Conservation (phyloP, 805 yeast species). For the Tetrapisispora arboricola region DNA sequence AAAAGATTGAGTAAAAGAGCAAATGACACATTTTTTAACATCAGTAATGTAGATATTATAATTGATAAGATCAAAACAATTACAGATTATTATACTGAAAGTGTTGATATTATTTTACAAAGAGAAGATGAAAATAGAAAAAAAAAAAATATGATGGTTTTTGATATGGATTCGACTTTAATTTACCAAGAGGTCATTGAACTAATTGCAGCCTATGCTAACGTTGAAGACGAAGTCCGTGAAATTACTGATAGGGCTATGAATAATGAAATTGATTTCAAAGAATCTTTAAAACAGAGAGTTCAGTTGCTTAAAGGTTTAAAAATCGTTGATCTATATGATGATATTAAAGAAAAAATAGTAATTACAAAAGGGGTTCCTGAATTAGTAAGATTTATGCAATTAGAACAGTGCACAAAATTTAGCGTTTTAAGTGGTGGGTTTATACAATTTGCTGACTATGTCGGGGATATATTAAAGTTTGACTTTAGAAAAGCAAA, state of each 20-base stretch:
- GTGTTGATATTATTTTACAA: slow-evolving; percentile 20
- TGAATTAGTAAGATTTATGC: slow-evolving; percentile 56
- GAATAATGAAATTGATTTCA: slow-evolving; percentile 94
- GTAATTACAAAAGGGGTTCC: slow-evolving; percentile 76
- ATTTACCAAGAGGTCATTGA: slow-evolving; percentile 96
- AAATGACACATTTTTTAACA: background rate
- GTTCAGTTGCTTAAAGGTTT: slow-evolving; percentile 78
- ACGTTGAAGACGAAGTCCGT: slow-evolving; percentile 78
- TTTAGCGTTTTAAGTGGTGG: slow-evolving; percentile 93
- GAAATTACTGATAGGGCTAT: slow-evolving; percentile 87
- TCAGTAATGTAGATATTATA: background rate
- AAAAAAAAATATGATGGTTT: slow-evolving; percentile 53
- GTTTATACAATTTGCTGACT: slow-evolving; percentile 75
- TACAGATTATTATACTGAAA: slow-evolving; percentile 17
- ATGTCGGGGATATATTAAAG: slow-evolving; percentile 54
- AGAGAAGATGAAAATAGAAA: slow-evolving; percentile 15
- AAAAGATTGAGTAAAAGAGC: slow-evolving; percentile 2
- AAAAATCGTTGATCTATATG: slow-evolving; percentile 62
- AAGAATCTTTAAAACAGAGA: slow-evolving; percentile 64
- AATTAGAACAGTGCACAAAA: slow-evolving; percentile 44
- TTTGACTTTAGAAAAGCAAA: slow-evolving; percentile 90
- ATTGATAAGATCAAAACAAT: slow-evolving; percentile 60
- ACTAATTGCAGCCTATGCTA: slow-evolving; percentile 87
- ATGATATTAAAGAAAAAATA: slow-evolving; percentile 59
- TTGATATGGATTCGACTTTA: slow-evolving; percentile 96